Percentiles rank a stretch among this genome's conserved stretches.
These are phyloP conservation scores for Albatrellus ellisii DNA, from an alignment of 768 basidiomycete species.

Conservation along the genomic window DNA sequence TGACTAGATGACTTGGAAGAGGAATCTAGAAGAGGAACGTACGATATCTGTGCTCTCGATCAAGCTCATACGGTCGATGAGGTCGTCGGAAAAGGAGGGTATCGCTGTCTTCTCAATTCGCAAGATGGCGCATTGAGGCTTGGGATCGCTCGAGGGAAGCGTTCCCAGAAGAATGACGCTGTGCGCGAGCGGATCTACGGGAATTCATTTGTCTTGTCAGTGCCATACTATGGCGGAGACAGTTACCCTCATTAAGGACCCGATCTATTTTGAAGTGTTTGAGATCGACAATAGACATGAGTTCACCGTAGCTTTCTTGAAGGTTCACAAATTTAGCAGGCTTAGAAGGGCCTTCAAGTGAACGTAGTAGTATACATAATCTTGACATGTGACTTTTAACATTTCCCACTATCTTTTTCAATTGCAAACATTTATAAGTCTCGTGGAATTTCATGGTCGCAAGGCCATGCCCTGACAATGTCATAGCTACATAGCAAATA, in stretches of 20 bases:
- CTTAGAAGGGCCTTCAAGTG: no score
- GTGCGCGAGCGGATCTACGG: slow-evolving; percentile 7
- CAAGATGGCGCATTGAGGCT: slow-evolving; percentile 41
- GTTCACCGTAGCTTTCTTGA: no score
- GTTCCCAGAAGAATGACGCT: slow-evolving; percentile 7
- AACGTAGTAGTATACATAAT: no score
- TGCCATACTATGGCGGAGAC: slow-evolving; percentile 16
- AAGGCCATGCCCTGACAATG: no score
- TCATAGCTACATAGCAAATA: no score
- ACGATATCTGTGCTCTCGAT: slow-evolving; percentile 62
- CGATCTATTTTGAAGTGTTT: slow-evolving; percentile 7
- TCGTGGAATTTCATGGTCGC: no score
- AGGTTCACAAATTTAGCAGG: no score
- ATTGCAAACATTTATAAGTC: no score
- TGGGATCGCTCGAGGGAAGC: background rate
- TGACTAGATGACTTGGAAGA: slow-evolving; percentile 2
- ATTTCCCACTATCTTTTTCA: no score
- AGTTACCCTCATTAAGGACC: slow-evolving; percentile 11
- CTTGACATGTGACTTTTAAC: no score
- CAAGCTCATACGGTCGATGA: slow-evolving; percentile 29
- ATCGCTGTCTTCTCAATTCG: slow-evolving; percentile 69
- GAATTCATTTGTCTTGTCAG: background rate
- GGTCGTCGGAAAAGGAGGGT: slow-evolving; percentile 28
- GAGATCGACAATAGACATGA: no score
- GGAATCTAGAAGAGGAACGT: slow-evolving; percentile 15